These are phyloP conservation scores for Yarrowia deformans DNA, from an alignment of 805 yeast genomes.

Conservation along the genomic window DNA sequence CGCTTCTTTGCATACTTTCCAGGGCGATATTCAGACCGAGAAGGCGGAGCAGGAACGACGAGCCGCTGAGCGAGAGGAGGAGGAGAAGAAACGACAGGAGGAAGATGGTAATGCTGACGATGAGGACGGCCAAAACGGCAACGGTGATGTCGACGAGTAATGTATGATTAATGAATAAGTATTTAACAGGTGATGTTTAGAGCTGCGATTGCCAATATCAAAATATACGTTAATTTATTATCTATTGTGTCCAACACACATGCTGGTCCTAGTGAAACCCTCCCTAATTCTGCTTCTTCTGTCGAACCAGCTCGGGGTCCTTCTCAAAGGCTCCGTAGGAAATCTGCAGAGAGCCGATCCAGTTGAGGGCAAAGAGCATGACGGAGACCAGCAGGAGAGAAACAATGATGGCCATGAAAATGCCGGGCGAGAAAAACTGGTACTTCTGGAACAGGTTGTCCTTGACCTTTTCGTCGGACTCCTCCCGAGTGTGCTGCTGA, in stretches of 20 bases:
- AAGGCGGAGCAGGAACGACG: slow-evolving; percentile 39
- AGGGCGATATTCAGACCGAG: slow-evolving; percentile 36
- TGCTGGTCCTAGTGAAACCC: neutral
- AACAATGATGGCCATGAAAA: slow-evolving; percentile 77
- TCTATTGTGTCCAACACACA: slow-evolving; percentile 11
- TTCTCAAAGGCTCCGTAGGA: slow-evolving; percentile 80
- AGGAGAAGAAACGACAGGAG: slow-evolving; percentile 33
- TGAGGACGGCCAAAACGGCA: slow-evolving; percentile 5
- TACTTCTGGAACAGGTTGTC: slow-evolving; percentile 63
- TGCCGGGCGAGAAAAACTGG: slow-evolving; percentile 78
- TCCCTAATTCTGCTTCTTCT: slow-evolving; percentile 29
- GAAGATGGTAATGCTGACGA: slow-evolving; percentile 5
- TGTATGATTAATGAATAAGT: neutral
- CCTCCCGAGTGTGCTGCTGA: slow-evolving; percentile 15
- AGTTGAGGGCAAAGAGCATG: slow-evolving; percentile 67
- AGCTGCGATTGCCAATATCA: too few species aligned
- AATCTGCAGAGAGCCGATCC: slow-evolving; percentile 76
- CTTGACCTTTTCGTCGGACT: slow-evolving; percentile 14
- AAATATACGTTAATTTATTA: slow-evolving; percentile 16
- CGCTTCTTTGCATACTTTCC: slow-evolving; percentile 36
- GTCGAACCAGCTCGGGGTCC: slow-evolving; percentile 39
- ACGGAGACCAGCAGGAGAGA: slow-evolving; percentile 65
- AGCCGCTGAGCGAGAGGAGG: slow-evolving; percentile 36
- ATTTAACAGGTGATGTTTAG: too few species aligned
- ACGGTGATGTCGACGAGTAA: neutral